Evolutionary conservation across 192 early-diverging fungal species (phyloP).

Genomic region (Linnemannia zychae): DNA sequence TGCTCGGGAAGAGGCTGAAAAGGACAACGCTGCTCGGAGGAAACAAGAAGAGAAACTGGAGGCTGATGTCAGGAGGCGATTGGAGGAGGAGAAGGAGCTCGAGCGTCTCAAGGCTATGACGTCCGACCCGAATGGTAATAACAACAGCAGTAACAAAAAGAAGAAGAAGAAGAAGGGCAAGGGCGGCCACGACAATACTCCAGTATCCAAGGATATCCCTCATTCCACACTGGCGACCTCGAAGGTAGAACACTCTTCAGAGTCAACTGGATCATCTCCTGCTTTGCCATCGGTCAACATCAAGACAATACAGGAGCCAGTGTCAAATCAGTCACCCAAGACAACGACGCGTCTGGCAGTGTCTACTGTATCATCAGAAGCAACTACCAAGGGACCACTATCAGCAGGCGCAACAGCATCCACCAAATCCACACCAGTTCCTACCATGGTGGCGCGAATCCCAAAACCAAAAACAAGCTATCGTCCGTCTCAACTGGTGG

Average conservation of each 20-base stretch:
- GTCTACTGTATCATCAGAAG: neutral
- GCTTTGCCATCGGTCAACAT: conserved; percentile 8
- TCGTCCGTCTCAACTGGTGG: conserved; percentile 51
- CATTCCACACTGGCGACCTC: neutral
- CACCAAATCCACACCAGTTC: neutral
- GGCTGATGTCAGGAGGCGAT: conserved; percentile 42
- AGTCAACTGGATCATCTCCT: neutral
- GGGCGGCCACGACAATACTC: conserved; percentile 2
- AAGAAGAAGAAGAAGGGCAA: conserved; percentile 34
- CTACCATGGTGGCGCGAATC: conserved; percentile 14
- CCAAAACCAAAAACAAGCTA: conserved; percentile 53
- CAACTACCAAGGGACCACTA: neutral
- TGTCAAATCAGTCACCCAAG: neutral
- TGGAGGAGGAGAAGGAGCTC: conserved; percentile 58
- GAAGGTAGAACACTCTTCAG: neutral
- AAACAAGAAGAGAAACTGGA: conserved; percentile 61
- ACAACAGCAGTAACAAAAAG: conserved; percentile 28
- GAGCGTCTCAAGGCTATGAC: conserved; percentile 51
- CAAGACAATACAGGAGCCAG: conserved; percentile 1
- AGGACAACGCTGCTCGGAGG: conserved; percentile 52
- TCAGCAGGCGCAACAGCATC: conserved; percentile 6
- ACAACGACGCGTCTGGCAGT: neutral
- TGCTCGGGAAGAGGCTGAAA: conserved; percentile 48
- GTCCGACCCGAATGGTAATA: conserved; percentile 47
- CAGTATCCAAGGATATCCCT: conserved; percentile 17